A percentile compares a stretch with the other conserved stretches of the same genome.
Evolutionary conservation across 2,329 filamentous ascomycete species (phyloP).

Genomic region (Fusarium subglutinans): DNA sequence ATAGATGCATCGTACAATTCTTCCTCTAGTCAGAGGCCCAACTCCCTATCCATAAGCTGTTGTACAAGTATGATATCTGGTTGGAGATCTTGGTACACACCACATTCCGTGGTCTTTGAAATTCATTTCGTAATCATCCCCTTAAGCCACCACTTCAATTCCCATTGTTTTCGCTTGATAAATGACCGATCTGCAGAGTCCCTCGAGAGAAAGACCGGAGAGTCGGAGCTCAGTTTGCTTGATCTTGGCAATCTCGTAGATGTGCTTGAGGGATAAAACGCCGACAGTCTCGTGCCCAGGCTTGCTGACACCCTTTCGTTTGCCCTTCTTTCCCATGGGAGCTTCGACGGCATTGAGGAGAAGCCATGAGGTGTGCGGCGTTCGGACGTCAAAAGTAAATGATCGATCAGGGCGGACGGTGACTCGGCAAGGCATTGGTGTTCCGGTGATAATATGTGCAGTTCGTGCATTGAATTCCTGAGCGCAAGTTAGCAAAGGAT

Average conservation of each 20-base stretch:
- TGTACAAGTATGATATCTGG: constrained; percentile 38
- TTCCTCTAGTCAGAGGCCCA: constrained; percentile 1
- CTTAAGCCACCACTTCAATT: constrained; percentile 72
- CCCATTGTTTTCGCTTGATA: constrained; percentile 80
- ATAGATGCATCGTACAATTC: constrained; percentile 27
- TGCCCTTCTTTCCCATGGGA: constrained; percentile 73
- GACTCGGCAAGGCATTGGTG: constrained; percentile 89
- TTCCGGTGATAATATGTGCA: constrained; percentile 81
- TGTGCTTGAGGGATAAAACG: constrained; percentile 88
- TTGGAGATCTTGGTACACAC: constrained; percentile 23
- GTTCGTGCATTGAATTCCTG: constrained; percentile 98
- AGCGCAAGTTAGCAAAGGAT: constrained; percentile 23
- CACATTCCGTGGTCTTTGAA: constrained; percentile 13
- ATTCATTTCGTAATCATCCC: constrained; percentile 11
- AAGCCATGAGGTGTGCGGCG: constrained; percentile 91
- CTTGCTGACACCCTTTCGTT: constrained; percentile 78
- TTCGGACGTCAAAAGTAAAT: constrained; percentile 93
- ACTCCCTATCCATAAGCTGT: constrained; percentile 32
- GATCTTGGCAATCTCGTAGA: constrained; percentile 98
- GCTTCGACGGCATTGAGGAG: constrained; percentile 85
- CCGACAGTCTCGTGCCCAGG: constrained; percentile 84
- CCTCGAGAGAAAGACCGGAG: constrained; percentile 75
- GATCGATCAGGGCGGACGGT: constrained; percentile 92
- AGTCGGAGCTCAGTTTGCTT: constrained; percentile 83
- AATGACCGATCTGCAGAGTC: constrained; percentile 78